Evolutionary conservation across 1,284 basidiomycete genomes (phyloP).

Genomic region (Melampsora americana): DNA sequence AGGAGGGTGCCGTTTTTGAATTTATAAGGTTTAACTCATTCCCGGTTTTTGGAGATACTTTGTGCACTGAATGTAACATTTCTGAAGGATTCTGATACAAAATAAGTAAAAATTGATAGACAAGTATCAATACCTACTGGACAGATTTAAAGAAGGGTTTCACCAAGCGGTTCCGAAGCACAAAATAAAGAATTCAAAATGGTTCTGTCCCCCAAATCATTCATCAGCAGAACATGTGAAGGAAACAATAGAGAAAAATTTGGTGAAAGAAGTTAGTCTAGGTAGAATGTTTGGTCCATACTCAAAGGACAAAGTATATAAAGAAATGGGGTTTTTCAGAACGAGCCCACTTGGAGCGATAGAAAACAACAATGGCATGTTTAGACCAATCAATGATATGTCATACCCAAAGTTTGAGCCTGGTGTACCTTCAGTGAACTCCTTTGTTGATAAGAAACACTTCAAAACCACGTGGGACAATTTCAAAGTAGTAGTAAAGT

Average conservation of each 20-base stretch:
- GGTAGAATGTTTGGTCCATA: conserved; percentile 7
- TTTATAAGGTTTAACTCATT: too few species aligned
- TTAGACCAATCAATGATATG: conserved; percentile 9
- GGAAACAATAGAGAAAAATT: neutral
- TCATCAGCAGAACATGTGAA: neutral
- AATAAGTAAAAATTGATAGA: too few species aligned
- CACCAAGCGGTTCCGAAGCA: too few species aligned
- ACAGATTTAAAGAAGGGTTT: too few species aligned
- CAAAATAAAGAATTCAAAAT: too few species aligned
- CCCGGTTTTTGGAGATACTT: too few species aligned
- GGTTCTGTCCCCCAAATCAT: conserved; percentile 3
- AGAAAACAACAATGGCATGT: neutral
- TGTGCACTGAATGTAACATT: too few species aligned
- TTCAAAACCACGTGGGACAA: conserved; percentile 16
- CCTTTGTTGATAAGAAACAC: neutral
- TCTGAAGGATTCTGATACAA: too few species aligned
- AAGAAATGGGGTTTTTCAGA: neutral
- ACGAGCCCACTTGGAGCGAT: neutral
- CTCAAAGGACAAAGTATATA: neutral
- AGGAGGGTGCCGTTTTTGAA: too few species aligned
- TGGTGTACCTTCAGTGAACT: neutral
- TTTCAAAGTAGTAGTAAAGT: neutral
- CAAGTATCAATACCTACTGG: too few species aligned
- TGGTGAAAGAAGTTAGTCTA: conserved; percentile 15
- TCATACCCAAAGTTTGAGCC: neutral